Percentiles rank a stretch among this genome's conserved stretches.
phyloP scores from a whole-genome alignment of 177 flowering plant species.

The Vitis hybrid region DNA sequence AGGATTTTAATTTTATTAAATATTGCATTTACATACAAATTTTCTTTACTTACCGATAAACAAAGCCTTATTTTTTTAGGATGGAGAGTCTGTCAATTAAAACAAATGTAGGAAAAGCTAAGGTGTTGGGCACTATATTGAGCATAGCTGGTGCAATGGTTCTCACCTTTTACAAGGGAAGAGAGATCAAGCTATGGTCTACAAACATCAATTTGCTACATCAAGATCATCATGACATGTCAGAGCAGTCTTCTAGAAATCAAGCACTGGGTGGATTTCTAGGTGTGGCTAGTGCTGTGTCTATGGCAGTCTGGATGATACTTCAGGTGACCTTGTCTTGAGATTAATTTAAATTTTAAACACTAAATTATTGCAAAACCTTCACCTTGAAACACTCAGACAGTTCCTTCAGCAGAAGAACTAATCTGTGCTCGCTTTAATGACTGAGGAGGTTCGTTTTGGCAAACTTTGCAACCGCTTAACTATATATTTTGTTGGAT shows the following conservation, averaged over 20 bases:
- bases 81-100: slow-evolving; percentile 30
- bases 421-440: no score
- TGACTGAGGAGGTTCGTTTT: no score
- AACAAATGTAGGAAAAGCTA: slow-evolving; percentile 29
- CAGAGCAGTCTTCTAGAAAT: not conserved
- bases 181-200: slow-evolving; percentile 21
- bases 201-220: slow-evolving; percentile 18
- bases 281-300: slow-evolving; percentile 21
- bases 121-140: slow-evolving; percentile 32
- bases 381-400: not conserved
- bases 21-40: no score
- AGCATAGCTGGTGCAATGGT: slow-evolving; percentile 47
- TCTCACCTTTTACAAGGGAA: slow-evolving; percentile 38
- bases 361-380: not conserved
- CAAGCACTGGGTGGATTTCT: slow-evolving; percentile 14
- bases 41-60: no score
- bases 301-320: slow-evolving; percentile 33
- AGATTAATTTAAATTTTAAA: not conserved
- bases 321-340: slow-evolving; percentile 29
- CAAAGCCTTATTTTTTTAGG: not conserved
- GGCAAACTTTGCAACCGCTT: no score
- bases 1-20: no score
- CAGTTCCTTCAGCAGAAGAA: not conserved
- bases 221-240: not conserved
- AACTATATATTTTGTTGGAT: no score